phyloP scores from a whole-genome alignment of 306 rosid genomes.

The Quercus parvula region DNA sequence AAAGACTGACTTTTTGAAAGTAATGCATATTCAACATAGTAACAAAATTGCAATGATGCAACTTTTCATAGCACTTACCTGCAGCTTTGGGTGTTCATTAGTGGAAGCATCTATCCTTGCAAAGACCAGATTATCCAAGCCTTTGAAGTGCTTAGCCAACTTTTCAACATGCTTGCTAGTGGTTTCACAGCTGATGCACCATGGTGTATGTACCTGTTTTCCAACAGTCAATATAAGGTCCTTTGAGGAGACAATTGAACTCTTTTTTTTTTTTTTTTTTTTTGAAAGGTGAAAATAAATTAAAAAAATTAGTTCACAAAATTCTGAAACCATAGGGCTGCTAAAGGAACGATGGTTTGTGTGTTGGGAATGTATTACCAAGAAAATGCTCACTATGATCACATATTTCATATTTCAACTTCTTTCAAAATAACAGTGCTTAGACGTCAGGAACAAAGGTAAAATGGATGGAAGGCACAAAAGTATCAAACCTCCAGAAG shows the following conservation, averaged over 20 bases:
- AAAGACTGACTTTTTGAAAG: neutral
- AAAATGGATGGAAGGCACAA: constrained; percentile 13
- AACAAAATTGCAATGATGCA: neutral
- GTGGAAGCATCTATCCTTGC: constrained; percentile 72
- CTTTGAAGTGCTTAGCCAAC: constrained; percentile 89
- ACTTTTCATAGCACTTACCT: constrained; percentile 39
- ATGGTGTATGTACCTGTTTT: constrained; percentile 81
- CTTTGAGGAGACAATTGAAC: neutral
- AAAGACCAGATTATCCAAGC: constrained; percentile 52
- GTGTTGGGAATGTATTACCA: neutral
- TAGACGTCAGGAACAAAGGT: neutral
- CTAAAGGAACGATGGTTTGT: neutral
- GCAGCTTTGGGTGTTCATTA: constrained; percentile 86
- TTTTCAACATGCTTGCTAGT: constrained; percentile 78
- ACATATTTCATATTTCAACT: neutral
- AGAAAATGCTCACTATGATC: neutral
- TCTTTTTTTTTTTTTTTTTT: neutral
- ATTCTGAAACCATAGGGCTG: neutral
- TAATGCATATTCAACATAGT: neutral
- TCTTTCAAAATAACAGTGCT: neutral
- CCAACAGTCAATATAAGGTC: constrained; percentile 7
- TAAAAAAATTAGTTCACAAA: too few species aligned
- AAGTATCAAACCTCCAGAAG: constrained; percentile 72
- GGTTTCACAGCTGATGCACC: constrained; percentile 87
- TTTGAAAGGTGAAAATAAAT: too few species aligned